Evolutionary conservation across 2,329 filamentous ascomycete species (phyloP).

Genomic region (Aspergillus sp.): DNA sequence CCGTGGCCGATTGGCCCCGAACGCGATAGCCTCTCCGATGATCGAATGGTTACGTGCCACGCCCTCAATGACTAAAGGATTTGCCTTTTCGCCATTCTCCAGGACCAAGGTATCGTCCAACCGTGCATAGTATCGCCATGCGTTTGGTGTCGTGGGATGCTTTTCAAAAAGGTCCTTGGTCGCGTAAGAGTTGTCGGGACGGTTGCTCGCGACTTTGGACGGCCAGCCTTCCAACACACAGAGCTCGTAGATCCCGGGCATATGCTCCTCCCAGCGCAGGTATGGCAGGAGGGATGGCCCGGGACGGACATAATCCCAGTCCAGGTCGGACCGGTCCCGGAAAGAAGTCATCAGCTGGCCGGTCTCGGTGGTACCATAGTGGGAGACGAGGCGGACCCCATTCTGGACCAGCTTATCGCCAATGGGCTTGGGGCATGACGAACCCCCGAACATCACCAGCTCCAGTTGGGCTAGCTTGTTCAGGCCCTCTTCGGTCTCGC

Average conservation of each 20-base stretch:
- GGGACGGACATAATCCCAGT: slow-evolving; percentile 61
- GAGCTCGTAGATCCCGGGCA: slow-evolving; percentile 37
- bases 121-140: slow-evolving; percentile 49
- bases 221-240: slow-evolving; percentile 36
- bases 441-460: slow-evolving; percentile 58
- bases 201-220: slow-evolving; percentile 44
- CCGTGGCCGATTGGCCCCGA: slow-evolving; percentile 54
- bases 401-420: slow-evolving; percentile 53
- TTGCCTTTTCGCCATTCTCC: slow-evolving; percentile 51
- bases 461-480: slow-evolving; percentile 46
- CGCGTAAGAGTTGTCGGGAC: slow-evolving; percentile 47
- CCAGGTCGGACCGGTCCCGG: slow-evolving; percentile 52
- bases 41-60: slow-evolving; percentile 52
- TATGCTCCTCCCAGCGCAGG: slow-evolving; percentile 38
- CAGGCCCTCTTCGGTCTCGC: slow-evolving; percentile 57
- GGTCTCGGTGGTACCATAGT: slow-evolving; percentile 62
- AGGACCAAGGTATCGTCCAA: slow-evolving; percentile 49
- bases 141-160: slow-evolving; percentile 42
- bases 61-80: slow-evolving; percentile 52
- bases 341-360: slow-evolving; percentile 63
- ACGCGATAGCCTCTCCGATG: slow-evolving; percentile 58
- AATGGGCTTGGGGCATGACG: slow-evolving; percentile 58
- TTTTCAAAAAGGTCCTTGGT: slow-evolving; percentile 49
- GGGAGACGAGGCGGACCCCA: slow-evolving; percentile 55
- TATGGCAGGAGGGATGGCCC: slow-evolving; percentile 41